Evolutionary conservation across 2,329 filamentous ascomycete species (phyloP), one percentile per base, ranked within the genome.

Genomic region (Aspergillus carbonarius): DNA sequence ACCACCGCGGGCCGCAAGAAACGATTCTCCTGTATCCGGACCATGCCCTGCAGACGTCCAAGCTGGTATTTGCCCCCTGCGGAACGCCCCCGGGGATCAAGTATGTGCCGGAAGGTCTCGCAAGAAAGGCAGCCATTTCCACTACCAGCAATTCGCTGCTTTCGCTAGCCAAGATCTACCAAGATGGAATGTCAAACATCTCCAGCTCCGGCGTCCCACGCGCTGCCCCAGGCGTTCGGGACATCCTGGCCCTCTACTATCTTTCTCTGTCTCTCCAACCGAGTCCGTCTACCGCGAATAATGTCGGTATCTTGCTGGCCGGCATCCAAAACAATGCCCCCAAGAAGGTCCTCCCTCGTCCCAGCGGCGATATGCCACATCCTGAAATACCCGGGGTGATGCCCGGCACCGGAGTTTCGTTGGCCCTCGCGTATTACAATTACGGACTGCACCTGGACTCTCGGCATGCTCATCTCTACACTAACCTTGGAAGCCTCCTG

Each of bases 281-380:
- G 49, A 98, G 95, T 68, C 95, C 95, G 2, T 99, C 95, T 0
- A 99, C 95, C 0, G 95, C 95, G 0, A 99, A 99, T 72, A 99
- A 99, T 72, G 93, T 99, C 12, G 95, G 95, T 3, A 99, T 99
- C 56, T 82, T 99, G 27, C 85, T 99, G n/a, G 95, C 95, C 5
- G 91, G 95, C 57, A 90, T 98, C 18, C 95, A 96, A 70, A 92
- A 96, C 66, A 81, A 81, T 25, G 70, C 73, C 12, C 76, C 77
- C 3, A 75, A 77, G 8, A 81, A 78, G 57, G 66, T 66, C 18
- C 62, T 69, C 52, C 60, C 74, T 61, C 69, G 70, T 12, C 63
- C 70, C 2, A 69, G 68, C 50, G 71, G 71, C 7, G 74, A 76
- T 64, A 72, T 66, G 76, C 63, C 78, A 25, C 71, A 80, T 18